Evolutionary conservation across 768 basidiomycete species (phyloP).

Genomic region (Astraeus odoratus): DNA sequence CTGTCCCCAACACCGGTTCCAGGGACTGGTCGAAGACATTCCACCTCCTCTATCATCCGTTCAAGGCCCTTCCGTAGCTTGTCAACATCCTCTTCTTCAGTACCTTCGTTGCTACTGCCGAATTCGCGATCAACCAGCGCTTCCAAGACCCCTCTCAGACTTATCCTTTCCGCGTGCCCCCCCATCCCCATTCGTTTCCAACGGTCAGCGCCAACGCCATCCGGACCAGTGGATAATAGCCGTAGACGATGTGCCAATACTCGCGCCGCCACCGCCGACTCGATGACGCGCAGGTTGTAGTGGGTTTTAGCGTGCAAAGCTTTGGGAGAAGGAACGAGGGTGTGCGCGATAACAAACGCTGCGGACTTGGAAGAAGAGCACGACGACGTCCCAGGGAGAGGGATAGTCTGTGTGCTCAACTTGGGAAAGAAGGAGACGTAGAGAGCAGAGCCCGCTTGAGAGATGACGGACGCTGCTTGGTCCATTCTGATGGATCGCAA

Average conservation of each 20-base stretch:
- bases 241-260: background rate
- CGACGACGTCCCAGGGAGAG: constrained; percentile 39
- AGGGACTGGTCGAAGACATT: constrained; percentile 22
- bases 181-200: background rate
- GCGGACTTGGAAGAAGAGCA: constrained; percentile 20
- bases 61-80: constrained; percentile 28
- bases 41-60: constrained; percentile 41
- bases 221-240: background rate
- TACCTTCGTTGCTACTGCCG: background rate
- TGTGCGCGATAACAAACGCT: background rate
- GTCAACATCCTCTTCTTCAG: background rate
- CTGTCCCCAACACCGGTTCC: constrained; percentile 48
- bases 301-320: background rate
- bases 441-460: constrained; percentile 59
- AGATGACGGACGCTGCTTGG: constrained; percentile 84
- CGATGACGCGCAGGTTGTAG: background rate
- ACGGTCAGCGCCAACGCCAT: too few species aligned
- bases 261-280: background rate
- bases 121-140: background rate
- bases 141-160: background rate
- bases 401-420: constrained; percentile 59
- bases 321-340: background rate
- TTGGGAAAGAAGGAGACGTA: constrained; percentile 79
- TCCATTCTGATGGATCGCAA: constrained; percentile 58
- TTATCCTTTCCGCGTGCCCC: background rate